Conservation (phyloP, 2,329 filamentous ascomycete species). For the Periconia digitata region DNA sequence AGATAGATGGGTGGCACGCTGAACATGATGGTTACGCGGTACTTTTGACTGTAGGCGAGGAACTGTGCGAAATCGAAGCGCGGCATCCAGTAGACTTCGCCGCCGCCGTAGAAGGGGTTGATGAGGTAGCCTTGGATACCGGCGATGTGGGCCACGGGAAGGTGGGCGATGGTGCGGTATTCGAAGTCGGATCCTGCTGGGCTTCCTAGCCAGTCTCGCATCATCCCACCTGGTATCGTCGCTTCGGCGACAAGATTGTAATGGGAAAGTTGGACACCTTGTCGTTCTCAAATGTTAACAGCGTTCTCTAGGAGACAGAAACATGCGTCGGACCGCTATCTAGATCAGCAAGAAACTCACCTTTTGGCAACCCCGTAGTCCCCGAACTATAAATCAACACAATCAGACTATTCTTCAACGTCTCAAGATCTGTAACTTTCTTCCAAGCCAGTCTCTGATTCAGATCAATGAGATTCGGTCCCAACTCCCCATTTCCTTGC, state of each 20-base stretch:
- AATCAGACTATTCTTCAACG: slow-evolving; percentile 50
- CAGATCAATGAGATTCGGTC: slow-evolving; percentile 28
- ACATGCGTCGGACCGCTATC: too few relatives aligned
- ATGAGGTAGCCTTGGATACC: slow-evolving; percentile 52
- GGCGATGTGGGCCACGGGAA: slow-evolving; percentile 52
- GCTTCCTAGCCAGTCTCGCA: slow-evolving; percentile 27
- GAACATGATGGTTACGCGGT: slow-evolving; percentile 58
- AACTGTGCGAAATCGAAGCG: slow-evolving; percentile 61
- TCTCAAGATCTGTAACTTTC: slow-evolving; percentile 53
- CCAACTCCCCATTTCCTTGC: slow-evolving; percentile 20
- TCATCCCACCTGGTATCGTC: slow-evolving; percentile 35
- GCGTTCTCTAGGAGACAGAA: too few relatives aligned
- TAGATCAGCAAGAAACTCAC: slow-evolving; percentile 18
- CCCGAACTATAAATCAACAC: slow-evolving; percentile 52
- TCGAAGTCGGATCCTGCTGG: slow-evolving; percentile 28
- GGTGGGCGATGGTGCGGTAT: slow-evolving; percentile 49
- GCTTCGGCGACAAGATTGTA: slow-evolving; percentile 47
- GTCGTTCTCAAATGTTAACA: too few relatives aligned
- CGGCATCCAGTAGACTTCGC: slow-evolving; percentile 62
- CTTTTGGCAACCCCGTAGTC: slow-evolving; percentile 52
- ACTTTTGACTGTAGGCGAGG: slow-evolving; percentile 54
- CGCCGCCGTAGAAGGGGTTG: slow-evolving; percentile 45
- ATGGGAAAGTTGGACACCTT: slow-evolving; percentile 48
- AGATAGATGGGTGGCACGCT: slow-evolving; percentile 64
- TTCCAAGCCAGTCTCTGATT: slow-evolving; percentile 55